These are phyloP conservation scores for Chalciporus chontae DNA, from an alignment of 768 basidiomycete species.

Conservation along the genomic window DNA sequence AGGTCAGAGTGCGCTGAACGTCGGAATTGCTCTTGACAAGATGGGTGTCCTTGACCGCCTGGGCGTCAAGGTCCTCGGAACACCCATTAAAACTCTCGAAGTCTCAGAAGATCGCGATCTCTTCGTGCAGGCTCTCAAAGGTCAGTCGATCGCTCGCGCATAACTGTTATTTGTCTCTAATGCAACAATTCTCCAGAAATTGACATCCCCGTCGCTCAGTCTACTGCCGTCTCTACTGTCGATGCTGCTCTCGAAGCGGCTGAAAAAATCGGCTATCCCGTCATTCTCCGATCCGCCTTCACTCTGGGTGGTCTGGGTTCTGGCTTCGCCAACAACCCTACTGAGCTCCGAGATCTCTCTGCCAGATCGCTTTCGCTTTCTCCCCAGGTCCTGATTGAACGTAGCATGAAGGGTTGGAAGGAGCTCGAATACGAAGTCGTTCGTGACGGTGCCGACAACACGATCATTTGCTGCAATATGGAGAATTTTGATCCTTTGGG, in stretches of 20 bases:
- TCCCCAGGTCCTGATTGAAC: slow-evolving; percentile 96
- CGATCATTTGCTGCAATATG: slow-evolving; percentile 99
- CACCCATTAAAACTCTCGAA: slow-evolving; percentile 91
- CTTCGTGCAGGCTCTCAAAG: slow-evolving; percentile 94
- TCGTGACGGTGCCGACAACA: slow-evolving; percentile 97
- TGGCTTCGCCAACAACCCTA: slow-evolving; percentile 92
- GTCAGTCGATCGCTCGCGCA: slow-evolving; percentile 39
- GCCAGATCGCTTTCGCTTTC: slow-evolving; percentile 88
- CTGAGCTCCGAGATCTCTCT: slow-evolving; percentile 91
- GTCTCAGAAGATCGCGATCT: slow-evolving; percentile 96
- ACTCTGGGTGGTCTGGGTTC: slow-evolving; percentile 98
- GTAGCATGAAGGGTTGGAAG: slow-evolving; percentile 99
- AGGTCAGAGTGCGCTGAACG: slow-evolving; percentile 96
- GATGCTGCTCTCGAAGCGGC: slow-evolving; percentile 91
- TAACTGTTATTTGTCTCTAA: slow-evolving; percentile 1
- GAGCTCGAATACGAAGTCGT: slow-evolving; percentile 99
- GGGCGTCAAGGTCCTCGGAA: slow-evolving; percentile 91
- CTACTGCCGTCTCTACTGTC: slow-evolving; percentile 94
- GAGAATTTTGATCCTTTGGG: slow-evolving; percentile 99
- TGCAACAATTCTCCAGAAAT: slow-evolving; percentile 61
- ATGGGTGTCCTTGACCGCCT: slow-evolving; percentile 95
- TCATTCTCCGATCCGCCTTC: slow-evolving; percentile 95
- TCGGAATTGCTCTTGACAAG: slow-evolving; percentile 92
- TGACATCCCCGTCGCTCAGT: slow-evolving; percentile 92
- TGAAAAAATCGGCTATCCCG: slow-evolving; percentile 90